Evolutionary conservation across 805 yeast genomes (phyloP), one percentile per base, ranked within the genome.

Genomic region (Danielozyma ontarioensis): DNA sequence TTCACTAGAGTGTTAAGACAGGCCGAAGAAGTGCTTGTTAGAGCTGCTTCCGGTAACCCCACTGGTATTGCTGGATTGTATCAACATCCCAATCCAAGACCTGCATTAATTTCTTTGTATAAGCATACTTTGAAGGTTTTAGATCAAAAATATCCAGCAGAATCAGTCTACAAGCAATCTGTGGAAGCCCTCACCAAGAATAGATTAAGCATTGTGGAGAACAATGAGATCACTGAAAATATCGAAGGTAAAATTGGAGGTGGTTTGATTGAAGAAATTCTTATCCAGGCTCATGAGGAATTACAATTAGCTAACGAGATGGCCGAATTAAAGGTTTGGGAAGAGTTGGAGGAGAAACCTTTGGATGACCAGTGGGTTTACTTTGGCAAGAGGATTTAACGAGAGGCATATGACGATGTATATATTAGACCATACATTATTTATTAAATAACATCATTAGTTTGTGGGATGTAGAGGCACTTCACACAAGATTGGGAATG

Each of bases 81-180:
- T 50, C 83, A 80, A 55, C 93, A 84, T 57, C 94, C 95, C 32
- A 74, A 80, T 53, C 94, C 95, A 34, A 75, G 86, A 56, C 89
- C 90, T 2, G 84, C 88, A 3, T 68, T 86, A 48, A 64, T 76
- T 36, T 72, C 82, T 24, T 64, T 86, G 28, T 86, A 86, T 64
- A 74, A 74, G 44, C 74, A 80, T 37, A 86, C 95, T 2, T 64
- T 85, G 48, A 58, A 62, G 26, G 69, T 74, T 29, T 64, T 85
- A 48, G 62, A 70, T 25, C 68, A 64, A 25, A 73, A 78, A 49
- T 80, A 79, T 56, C 95, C 95, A 25, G 61, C 71, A 33, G 72
- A 76, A 17, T 76, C 87, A n/a, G 76, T 86, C 16, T 86, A 86
- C 63, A 74, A 80, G 57, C 81, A 80, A 50, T 73, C 93, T 1